Evolutionary conservation across 192 early-diverging fungal genomes (phyloP).

Genomic region (Gamsiella multidivaricata): DNA sequence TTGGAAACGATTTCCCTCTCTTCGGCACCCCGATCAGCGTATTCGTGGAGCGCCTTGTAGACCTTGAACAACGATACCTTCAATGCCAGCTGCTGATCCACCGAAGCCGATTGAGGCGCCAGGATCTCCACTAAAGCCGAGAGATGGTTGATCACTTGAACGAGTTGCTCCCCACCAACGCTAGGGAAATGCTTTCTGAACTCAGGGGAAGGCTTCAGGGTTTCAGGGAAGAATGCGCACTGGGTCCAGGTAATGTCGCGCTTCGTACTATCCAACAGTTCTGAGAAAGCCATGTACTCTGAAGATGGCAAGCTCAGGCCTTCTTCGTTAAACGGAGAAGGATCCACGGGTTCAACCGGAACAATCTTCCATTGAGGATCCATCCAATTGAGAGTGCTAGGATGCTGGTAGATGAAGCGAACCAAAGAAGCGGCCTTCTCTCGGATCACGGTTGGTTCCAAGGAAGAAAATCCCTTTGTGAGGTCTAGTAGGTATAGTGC

Average conservation of each 20-base stretch:
- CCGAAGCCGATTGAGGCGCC: constrained; percentile 1
- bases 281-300: constrained; percentile 17
- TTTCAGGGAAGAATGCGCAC: constrained; percentile 22
- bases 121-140: not conserved
- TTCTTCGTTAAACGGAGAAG: not conserved
- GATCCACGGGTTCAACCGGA: not conserved
- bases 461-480: not conserved
- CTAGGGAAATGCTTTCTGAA: not conserved
- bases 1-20: not conserved
- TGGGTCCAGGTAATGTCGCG: constrained; percentile 28
- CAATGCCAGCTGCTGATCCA: not conserved
- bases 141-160: not conserved
- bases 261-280: not conserved
- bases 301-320: not conserved
- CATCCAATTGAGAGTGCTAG: constrained; percentile 19
- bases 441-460: not conserved
- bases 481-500: constrained; percentile 5
- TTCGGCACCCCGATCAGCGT: not conserved
- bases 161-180: not conserved
- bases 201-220: not conserved
- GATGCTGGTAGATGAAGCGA: constrained; percentile 10
- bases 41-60: not conserved
- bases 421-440: not conserved
- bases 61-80: constrained; percentile 3
- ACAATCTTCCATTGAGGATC: constrained; percentile 26